Base-by-base conservation (phyloP, 2,329 filamentous ascomycete genomes). In the Verticillium tricorpus region DNA sequence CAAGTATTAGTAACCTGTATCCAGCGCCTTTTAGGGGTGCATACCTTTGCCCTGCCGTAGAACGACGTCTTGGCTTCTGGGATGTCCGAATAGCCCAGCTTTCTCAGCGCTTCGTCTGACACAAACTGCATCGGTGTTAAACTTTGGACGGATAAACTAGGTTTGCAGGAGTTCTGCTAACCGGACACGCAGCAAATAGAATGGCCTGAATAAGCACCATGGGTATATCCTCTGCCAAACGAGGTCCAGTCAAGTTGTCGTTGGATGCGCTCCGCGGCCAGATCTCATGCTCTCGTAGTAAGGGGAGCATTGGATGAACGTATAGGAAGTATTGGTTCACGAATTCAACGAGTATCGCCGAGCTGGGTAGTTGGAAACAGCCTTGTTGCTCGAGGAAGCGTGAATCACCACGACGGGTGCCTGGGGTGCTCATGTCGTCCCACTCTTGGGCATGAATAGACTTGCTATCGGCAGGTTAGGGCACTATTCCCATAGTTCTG, bases 301-400 rank as follows among this genome's bases (percentile, higher is more conserved):
- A 67, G 0, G 78, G 78, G 35, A 80, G 68, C 37, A 79, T 65
- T 1, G 78, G 77, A 61, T 81, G 79, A 19, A 80, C 76, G 59
- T 80, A 77, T 12, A 80, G 67, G 61, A 80, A 81, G 63, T 80
- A 81, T 58, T 80, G 76, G 64, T 78, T 74, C 4, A 83, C 72
- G 61, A 84, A 82, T 58, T 81, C 78, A 59, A 81, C 77, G 0
- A 82, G 69, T 1, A 79, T 70, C 1, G 70, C 61, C 19, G 73
- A 71, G 0, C 73, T 76, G 0, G 80, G 81, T 7, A 83, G 69
- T n/a, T 74, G 74, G 1, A 83, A 71, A 64, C 79, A 82, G 5
- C 77, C 77, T 63, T 82, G 79, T 1, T 76, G 71, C 56, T 78
- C 75, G 39, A 83, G 71, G 63, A 77, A 82, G 62, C 77, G 77